Evolutionary conservation across 371 early-diverging fungal species (phyloP), one percentile per base, ranked within the genome.

Genomic region (Mucor indicus): DNA sequence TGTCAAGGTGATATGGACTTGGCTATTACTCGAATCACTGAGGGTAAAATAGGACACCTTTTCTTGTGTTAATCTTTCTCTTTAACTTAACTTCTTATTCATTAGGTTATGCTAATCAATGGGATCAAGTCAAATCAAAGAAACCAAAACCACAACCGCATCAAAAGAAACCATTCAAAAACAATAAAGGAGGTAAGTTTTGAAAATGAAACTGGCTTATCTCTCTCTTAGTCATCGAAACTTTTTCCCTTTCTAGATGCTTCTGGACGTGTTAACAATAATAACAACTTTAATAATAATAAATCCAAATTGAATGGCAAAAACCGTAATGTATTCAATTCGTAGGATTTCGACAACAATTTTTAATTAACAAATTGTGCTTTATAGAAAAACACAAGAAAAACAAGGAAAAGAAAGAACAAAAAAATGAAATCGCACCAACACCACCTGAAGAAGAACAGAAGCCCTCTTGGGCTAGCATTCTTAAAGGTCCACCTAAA

Each of bases 401-500:
- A 16, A 33, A 46, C 5, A 25, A 40, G 24, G 33, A 42, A 37
- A 36, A 44, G n/a, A 30, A 42, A 48, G 37, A 40, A 31, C 23
- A 20, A 0, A 7, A 17, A 27, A 11, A 44, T 31, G 30, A 9
- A 7, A 36, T 17, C 1, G 9, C 3, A 45, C 39, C 31, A 21
- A 16, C 31, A 33, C 20, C 38, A 10, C 16, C 27, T 10, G 42
- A 40, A 27, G 46, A 54, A 39, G 42, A 46, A 13, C 42, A 35
- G n/a, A 57, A 60, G 38, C 60, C 60, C n/a, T 60, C 60, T 16
- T 60, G 60, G 60, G 60, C 60, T 33, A 60, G 55, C 20, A 55
- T 60, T 38, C 40, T 53, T 6, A 48, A 41, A 30, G 54, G 54
- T 11, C 55, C 55, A 12, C 10, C 24, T 21, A 45, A 52, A 38